Evolutionary conservation across 169 alveolate genomes (phyloP).

Genomic region (Plasmodium cynomolgi): DNA sequence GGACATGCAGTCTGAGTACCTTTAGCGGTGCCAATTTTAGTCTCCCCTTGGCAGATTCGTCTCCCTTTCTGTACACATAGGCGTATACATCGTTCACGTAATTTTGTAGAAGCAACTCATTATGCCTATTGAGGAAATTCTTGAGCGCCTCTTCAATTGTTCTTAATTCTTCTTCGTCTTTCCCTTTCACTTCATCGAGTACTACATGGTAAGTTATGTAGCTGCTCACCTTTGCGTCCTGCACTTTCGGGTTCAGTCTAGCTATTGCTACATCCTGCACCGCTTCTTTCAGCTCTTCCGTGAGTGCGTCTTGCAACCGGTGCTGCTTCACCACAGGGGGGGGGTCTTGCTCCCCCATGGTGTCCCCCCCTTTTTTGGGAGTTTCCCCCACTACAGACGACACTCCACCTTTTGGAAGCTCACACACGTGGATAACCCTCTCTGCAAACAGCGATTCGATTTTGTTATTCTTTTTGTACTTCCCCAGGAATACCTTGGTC

Average conservation of each 20-base stretch:
- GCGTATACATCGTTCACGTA: slow-evolving; percentile 54
- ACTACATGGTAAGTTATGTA: slow-evolving; percentile 25
- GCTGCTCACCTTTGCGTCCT: slow-evolving; percentile 42
- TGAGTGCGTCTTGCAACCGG: background rate
- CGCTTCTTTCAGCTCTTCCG: slow-evolving; percentile 41
- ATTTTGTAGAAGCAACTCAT: slow-evolving; percentile 47
- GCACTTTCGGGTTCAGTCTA: slow-evolving; percentile 23
- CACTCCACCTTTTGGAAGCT: background rate
- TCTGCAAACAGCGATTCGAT: slow-evolving; percentile 53
- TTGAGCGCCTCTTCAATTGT: background rate
- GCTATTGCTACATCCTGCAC: slow-evolving; percentile 17
- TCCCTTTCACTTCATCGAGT: background rate
- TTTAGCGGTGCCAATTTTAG: background rate
- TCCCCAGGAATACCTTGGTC: slow-evolving; percentile 48
- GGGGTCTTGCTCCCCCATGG: background rate
- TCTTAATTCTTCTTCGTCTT: background rate
- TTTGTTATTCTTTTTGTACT: slow-evolving; percentile 21
- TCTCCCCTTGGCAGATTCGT: background rate
- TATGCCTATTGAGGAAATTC: slow-evolving; percentile 27
- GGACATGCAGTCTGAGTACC: slow-evolving; percentile 22
- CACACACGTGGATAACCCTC: slow-evolving; percentile 16
- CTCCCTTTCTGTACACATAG: slow-evolving; percentile 1
- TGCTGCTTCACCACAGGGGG: background rate
- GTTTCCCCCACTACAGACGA: background rate
- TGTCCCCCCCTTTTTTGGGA: background rate